These are phyloP conservation scores for Chloropicon primus DNA, from an alignment of 139 green algal species.

Conservation along the genomic window DNA sequence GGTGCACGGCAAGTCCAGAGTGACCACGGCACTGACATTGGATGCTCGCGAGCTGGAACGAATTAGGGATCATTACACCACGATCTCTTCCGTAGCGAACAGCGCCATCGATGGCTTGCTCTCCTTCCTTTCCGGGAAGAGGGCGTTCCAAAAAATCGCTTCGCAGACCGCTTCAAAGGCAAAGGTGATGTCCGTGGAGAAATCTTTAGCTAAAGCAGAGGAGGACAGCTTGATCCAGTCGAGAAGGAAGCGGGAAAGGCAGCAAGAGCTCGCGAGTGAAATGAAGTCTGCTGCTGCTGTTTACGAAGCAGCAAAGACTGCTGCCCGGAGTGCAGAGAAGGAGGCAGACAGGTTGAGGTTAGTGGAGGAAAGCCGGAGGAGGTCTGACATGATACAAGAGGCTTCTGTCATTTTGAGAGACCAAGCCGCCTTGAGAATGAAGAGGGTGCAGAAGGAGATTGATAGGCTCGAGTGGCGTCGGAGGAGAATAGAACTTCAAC, in stretches of 20 bases:
- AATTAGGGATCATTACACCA: not conserved
- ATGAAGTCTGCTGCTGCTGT: not conserved
- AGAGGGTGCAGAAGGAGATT: not conserved
- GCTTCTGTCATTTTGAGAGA: not conserved
- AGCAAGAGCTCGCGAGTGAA: not conserved
- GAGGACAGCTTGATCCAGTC: not conserved
- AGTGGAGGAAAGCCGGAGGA: not conserved
- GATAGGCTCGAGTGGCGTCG: not conserved
- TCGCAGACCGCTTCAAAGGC: not conserved
- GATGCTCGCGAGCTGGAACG: not conserved
- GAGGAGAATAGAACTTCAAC: not conserved
- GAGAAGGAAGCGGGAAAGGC: not conserved
- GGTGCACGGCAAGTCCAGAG: too few species aligned
- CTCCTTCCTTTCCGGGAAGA: not conserved
- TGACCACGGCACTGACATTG: not conserved
- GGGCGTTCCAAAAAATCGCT: not conserved
- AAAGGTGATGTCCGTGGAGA: not conserved
- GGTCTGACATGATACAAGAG: not conserved
- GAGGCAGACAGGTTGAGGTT: not conserved
- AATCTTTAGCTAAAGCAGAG: not conserved
- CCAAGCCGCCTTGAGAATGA: not conserved
- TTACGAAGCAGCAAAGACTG: not conserved
- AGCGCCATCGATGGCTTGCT: not conserved
- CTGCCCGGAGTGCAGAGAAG: not conserved
- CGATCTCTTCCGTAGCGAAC: not conserved